Percentiles rank a stretch among this genome's conserved stretches.
phyloP scores from a whole-genome alignment of 1,139 yeast genomes.

The Protomyces pachydermus region DNA sequence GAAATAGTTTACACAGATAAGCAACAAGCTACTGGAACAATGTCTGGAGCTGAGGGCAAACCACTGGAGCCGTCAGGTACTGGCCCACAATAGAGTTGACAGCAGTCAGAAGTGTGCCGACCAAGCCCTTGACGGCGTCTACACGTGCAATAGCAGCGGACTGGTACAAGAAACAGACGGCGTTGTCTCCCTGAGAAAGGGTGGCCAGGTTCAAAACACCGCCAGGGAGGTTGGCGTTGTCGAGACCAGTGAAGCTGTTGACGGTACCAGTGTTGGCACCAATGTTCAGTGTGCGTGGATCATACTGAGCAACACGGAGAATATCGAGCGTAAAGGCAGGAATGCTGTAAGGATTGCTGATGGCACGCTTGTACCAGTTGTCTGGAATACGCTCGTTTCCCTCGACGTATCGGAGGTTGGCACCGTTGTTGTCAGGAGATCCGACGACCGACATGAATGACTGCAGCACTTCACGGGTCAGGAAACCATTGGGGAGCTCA shows the following conservation, averaged over 20 bases:
- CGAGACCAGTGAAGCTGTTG: conserved; percentile 18
- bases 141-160: background rate
- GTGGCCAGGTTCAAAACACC: conserved; percentile 1
- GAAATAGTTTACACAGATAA: too few species aligned
- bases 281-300: conserved; percentile 4
- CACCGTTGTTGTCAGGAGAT: conserved; percentile 4
- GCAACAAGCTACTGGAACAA: background rate
- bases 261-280: conserved; percentile 14
- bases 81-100: conserved; percentile 3
- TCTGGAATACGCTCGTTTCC: conserved; percentile 23
- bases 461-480: conserved; percentile 16
- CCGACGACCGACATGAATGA: conserved; percentile 17
- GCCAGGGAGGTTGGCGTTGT: conserved; percentile 3
- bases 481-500: conserved; percentile 22
- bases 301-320: background rate
- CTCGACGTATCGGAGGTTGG: conserved; percentile 5
- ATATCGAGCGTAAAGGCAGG: conserved; percentile 6
- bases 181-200: conserved; percentile 11
- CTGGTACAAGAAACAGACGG: conserved; percentile 9
- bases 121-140: conserved; percentile 5
- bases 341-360: conserved; percentile 9
- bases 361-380: conserved; percentile 23
- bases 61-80: background rate
- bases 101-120: background rate
- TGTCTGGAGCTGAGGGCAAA: background rate